Conservation (phyloP, 345 rosid species). For the Noccaea bulbosa region DNA sequence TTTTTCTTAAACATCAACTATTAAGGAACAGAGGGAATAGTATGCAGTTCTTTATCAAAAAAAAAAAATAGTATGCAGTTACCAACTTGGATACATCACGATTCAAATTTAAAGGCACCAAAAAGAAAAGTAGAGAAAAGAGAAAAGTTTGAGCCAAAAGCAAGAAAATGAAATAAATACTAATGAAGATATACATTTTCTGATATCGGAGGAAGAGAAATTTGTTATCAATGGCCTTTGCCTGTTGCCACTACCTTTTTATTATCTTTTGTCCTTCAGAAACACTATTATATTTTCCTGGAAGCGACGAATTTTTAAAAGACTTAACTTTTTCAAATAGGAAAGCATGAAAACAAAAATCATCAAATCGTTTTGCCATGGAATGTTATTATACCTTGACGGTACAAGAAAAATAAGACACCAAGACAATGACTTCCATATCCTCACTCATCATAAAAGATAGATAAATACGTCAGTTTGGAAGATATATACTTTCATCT, state of each 20-base stretch:
- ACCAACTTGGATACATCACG: constrained; percentile 34
- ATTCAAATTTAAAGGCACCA: constrained; percentile 37
- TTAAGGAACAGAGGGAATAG: too few relatives aligned
- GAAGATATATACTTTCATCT: neutral
- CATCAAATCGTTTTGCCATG: constrained; percentile 32
- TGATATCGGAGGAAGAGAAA: constrained; percentile 25
- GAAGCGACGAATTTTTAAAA: constrained; percentile 24
- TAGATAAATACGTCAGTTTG: neutral
- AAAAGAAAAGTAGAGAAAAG: constrained; percentile 31
- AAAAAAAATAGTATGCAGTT: constrained; percentile 4
- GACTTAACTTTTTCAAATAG: constrained; percentile 25
- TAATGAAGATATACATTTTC: constrained; percentile 6
- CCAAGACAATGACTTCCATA: constrained; percentile 8
- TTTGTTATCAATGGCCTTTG: constrained; percentile 32
- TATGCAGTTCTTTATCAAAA: too few relatives aligned
- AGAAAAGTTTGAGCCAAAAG: constrained; percentile 41
- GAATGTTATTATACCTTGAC: neutral
- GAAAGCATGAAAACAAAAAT: constrained; percentile 1
- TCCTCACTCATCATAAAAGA: neutral
- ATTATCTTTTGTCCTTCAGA: constrained; percentile 27
- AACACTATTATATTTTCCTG: constrained; percentile 24
- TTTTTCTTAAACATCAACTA: too few relatives aligned
- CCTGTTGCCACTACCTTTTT: constrained; percentile 40
- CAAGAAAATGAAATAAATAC: constrained; percentile 23
- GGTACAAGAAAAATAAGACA: neutral